Base-by-base conservation (phyloP, 768 basidiomycete genomes). In the Rhizopogon roseolus region DNA sequence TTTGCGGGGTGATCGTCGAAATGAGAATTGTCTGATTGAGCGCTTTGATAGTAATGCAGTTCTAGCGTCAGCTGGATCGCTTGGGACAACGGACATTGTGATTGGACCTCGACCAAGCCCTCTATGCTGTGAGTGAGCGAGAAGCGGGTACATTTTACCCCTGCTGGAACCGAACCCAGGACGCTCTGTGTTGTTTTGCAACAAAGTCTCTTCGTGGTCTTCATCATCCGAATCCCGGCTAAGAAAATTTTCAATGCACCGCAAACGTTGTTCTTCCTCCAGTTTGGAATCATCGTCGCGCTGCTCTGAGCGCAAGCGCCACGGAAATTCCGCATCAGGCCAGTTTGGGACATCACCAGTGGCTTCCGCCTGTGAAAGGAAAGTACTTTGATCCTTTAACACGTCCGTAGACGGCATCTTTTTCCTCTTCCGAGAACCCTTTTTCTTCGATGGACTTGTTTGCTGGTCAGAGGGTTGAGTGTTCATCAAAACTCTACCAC, bases 251-350 rank as follows among this genome's bases (percentile, higher is more conserved):
- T 84, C 85, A 46, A 93, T 86, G 75, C 79, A 77, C 54, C 74
- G 74, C 63, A 89, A 60, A 49, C 82, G 77, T 62, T 86, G 82
- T 60, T 78, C 80, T 59, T 82, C 75, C 62, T 84, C 77, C 29
- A 76, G 75, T 60, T 77, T 79, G 22, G 75, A 73, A 43, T 74
- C 58, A 46, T 82, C 80, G 22, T 72, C 71, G 32, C 78, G 76
- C 64, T 85, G 79, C 57, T 81, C 75, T n/a, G 72, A 74, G 51
- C 84, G 74, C 58, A 85, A 64, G 46, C 78, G 79, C 90, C 90
- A 93, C 19, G 90, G 90, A 62, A 90, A 91, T 67, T 83, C 82
- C 7, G 74, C 59, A 61, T 93, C 90, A 6, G 85, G 85, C 90
- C 90, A 92, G 62, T 88, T 85, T 9, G 88, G 86, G 50, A 70